These are phyloP conservation scores for Colletotrichum eleusines DNA, from an alignment of 2,329 filamentous ascomycete species.

Conservation along the genomic window DNA sequence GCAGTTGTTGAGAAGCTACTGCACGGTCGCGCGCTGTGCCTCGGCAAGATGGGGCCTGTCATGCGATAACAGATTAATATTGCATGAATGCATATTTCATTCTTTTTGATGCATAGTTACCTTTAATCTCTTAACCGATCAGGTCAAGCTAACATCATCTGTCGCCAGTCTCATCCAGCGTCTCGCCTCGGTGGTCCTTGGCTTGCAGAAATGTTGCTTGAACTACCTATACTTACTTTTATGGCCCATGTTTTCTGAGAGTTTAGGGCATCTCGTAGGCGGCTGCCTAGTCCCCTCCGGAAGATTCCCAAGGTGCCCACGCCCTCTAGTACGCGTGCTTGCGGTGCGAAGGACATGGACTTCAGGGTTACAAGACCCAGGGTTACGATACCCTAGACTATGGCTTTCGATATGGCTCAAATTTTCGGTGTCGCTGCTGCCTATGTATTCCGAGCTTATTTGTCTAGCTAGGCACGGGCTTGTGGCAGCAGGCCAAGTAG, in stretches of 20 bases:
- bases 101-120: neutral
- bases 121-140: neutral
- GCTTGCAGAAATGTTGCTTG: neutral
- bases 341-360: neutral
- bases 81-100: conserved; percentile 1
- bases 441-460: too few species aligned
- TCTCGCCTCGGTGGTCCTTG: neutral
- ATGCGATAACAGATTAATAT: neutral
- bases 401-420: too few species aligned
- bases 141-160: conserved; percentile 5
- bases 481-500: too few species aligned
- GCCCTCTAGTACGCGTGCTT: neutral
- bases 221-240: too few species aligned
- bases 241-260: neutral
- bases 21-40: conserved; percentile 29
- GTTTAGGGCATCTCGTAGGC: neutral
- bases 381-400: too few species aligned
- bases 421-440: neutral
- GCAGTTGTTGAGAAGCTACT: conserved; percentile 39
- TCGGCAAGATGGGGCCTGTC: conserved; percentile 9
- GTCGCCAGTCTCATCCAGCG: neutral
- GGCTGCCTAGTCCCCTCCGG: neutral
- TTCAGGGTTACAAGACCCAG: neutral
- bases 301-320: neutral
- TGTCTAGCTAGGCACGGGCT: too few species aligned